Evolutionary conservation across 345 rosid species (phyloP).

Genomic region (Geranium rotundifolium): DNA sequence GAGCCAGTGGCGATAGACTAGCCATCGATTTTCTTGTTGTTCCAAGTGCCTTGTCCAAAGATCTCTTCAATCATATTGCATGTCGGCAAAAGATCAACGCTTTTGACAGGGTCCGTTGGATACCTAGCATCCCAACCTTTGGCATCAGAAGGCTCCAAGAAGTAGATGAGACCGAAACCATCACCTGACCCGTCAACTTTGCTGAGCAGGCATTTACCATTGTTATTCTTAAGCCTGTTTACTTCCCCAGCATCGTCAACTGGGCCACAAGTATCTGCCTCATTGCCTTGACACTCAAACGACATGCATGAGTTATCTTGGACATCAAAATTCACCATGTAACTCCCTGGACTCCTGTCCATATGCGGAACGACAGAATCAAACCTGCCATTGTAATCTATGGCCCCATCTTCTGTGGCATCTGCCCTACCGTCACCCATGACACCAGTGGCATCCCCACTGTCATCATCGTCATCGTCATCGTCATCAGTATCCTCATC

Average conservation of each 20-base stretch:
- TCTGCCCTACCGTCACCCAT: conserved; percentile 1
- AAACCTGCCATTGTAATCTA: conserved; percentile 7
- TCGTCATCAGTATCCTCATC: conserved; percentile 4
- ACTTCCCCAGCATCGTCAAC: neutral
- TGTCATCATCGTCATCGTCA: conserved; percentile 19
- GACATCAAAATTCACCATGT: conserved; percentile 8
- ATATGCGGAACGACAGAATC: conserved; percentile 5
- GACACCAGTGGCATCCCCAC: conserved; percentile 7
- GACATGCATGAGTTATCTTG: conserved; percentile 34
- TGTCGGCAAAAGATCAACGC: conserved; percentile 36
- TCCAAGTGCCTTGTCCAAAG: conserved; percentile 37
- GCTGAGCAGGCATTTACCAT: conserved; percentile 6
- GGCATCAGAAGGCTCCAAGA: conserved; percentile 23
- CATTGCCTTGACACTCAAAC: conserved; percentile 12
- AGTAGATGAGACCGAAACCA: conserved; percentile 16
- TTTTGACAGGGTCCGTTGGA: conserved; percentile 13
- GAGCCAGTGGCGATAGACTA: conserved; percentile 4
- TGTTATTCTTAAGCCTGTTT: too few species aligned
- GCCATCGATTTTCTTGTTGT: conserved; percentile 15
- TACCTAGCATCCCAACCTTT: conserved; percentile 36
- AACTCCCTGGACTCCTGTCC: conserved; percentile 9
- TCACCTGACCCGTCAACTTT: conserved; percentile 12
- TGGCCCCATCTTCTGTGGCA: neutral
- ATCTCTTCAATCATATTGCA: conserved; percentile 47
- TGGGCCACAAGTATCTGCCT: neutral